A percentile compares a stretch with the other conserved stretches of the same genome.
Conservation (phyloP, 306 rosid species). For the Ammopiptanthus mongolicus region DNA sequence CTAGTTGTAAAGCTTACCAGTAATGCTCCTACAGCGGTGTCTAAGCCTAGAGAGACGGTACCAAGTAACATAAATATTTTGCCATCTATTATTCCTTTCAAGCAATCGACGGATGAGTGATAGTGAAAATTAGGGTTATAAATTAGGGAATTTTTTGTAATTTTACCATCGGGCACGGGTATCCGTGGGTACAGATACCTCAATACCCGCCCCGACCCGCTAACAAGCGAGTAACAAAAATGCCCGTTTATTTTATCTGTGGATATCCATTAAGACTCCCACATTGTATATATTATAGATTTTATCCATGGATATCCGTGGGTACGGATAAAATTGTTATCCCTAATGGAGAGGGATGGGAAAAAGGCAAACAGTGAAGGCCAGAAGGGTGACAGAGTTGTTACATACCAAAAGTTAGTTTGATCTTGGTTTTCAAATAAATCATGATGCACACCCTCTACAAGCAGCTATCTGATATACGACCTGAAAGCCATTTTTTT, state of each 20-base stretch:
- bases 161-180: no score
- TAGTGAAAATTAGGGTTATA: no score
- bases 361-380: not conserved
- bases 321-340: no score
- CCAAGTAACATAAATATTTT: conserved; percentile 43
- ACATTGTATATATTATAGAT: no score
- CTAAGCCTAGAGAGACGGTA: conserved; percentile 55
- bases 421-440: conserved; percentile 40
- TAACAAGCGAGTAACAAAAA: no score
- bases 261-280: no score
- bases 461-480: conserved; percentile 24
- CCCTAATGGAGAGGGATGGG: not conserved
- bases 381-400: not conserved
- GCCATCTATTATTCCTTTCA: conserved; percentile 46
- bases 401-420: conserved; percentile 40
- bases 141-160: no score
- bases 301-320: no score
- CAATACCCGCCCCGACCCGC: no score
- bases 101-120: conserved; percentile 41
- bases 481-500: conserved; percentile 65
- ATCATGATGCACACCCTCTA: conserved; percentile 23
- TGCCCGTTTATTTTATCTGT: no score
- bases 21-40: conserved; percentile 41
- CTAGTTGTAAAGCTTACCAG: conserved; percentile 49
- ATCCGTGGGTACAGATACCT: no score